A percentile compares a stretch with the other conserved stretches of the same genome.
These are phyloP conservation scores for Diaporthe destruens DNA, from an alignment of 2,329 filamentous ascomycete genomes.

Conservation along the genomic window DNA sequence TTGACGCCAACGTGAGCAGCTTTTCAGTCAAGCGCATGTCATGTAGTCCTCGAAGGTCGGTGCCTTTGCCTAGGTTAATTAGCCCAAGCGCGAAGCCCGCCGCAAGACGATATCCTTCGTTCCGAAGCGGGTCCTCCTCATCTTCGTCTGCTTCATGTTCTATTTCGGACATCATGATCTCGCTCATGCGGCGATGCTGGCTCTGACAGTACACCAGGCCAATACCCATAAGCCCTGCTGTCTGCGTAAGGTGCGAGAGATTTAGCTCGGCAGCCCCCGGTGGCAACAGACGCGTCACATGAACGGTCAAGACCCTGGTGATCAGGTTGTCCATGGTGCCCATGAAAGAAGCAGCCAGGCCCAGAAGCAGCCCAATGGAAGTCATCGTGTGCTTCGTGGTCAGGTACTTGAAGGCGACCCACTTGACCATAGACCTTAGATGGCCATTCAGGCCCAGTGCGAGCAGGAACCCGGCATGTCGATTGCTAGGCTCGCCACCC, in stretches of 20 bases:
- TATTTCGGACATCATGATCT: constrained; percentile 98
- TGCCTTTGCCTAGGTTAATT: constrained; percentile 94
- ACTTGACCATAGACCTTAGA: constrained; percentile 93
- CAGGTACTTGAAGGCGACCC: constrained; percentile 99
- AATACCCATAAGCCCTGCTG: constrained; percentile 96
- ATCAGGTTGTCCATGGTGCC: constrained; percentile 98
- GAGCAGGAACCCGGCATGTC: constrained; percentile 94
- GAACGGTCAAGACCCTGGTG: constrained; percentile 91
- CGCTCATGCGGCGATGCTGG: constrained; percentile 97
- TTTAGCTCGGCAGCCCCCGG: constrained; percentile 94
- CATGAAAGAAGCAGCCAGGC: constrained; percentile 91
- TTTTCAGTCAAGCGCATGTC: constrained; percentile 95
- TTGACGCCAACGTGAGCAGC: constrained; percentile 85
- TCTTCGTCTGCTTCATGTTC: constrained; percentile 86
- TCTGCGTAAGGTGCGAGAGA: constrained; percentile 91
- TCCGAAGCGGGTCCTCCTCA: constrained; percentile 86
- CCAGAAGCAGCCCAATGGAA: constrained; percentile 92
- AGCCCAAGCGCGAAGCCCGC: constrained; percentile 93
- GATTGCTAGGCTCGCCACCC: constrained; percentile 84
- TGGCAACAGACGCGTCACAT: constrained; percentile 94
- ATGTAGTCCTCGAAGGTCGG: constrained; percentile 86
- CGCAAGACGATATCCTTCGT: constrained; percentile 95
- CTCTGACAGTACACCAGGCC: constrained; percentile 94
- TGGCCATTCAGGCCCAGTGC: constrained; percentile 95
- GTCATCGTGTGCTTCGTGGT: constrained; percentile 99